A percentile compares a stretch with the other conserved stretches of the same genome.
Evolutionary conservation across 225 moss, liverwort and hornwort species (phyloP).

Genomic region (Marchantia paleacea): DNA sequence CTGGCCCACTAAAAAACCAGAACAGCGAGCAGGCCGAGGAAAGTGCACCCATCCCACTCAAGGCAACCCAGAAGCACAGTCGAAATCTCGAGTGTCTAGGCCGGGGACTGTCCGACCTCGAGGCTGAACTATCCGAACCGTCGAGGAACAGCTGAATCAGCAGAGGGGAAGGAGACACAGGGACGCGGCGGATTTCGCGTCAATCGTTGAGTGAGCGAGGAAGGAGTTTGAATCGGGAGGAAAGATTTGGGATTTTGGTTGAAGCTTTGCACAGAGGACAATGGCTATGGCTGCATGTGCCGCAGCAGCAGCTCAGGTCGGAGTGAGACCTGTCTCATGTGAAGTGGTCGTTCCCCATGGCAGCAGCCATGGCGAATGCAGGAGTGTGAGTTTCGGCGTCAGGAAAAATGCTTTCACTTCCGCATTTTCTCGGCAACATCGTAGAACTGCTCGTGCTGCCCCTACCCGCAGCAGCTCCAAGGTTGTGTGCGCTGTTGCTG

Average conservation of each 20-base stretch:
- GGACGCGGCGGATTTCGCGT: not conserved
- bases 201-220: not conserved
- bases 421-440: slow-evolving; percentile 4
- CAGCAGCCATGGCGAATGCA: not conserved
- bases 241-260: not conserved
- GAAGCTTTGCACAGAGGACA: not conserved
- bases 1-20: not conserved
- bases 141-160: not conserved
- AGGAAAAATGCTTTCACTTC: not conserved
- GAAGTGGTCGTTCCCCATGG: slow-evolving; percentile 2
- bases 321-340: slow-evolving; percentile 9
- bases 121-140: not conserved
- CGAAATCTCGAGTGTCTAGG: not conserved
- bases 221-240: too few species aligned
- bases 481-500: slow-evolving; percentile 30
- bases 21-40: not conserved
- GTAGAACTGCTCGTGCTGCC: not conserved
- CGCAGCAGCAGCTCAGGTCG: slow-evolving; percentile 27
- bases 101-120: not conserved
- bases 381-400: slow-evolving; percentile 17
- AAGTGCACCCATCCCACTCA: not conserved
- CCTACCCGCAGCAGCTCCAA: not conserved
- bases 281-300: slow-evolving; percentile 26
- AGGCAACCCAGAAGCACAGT: not conserved
- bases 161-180: not conserved